These are phyloP conservation scores for Coemansia sp. DNA, from an alignment of 192 early-diverging fungal species.

Conservation along the genomic window DNA sequence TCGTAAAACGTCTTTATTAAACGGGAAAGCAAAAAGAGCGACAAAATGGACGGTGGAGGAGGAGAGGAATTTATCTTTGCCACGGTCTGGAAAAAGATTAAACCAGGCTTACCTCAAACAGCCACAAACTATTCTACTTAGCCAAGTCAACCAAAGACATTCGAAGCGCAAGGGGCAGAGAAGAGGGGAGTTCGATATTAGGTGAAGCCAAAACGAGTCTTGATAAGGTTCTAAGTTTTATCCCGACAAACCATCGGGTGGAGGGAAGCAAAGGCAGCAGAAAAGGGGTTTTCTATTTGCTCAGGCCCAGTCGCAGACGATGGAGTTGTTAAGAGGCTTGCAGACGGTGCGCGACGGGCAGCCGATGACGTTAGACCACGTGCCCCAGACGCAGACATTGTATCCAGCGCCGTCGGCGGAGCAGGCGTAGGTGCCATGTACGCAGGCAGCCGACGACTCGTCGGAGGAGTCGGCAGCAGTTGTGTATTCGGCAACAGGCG, in stretches of 20 bases:
- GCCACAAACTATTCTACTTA: too few species aligned
- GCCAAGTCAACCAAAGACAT: too few species aligned
- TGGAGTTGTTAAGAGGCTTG: slow-evolving; percentile 15
- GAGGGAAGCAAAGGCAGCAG: too few species aligned
- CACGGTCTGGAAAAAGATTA: too few species aligned
- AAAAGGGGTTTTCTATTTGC: too few species aligned
- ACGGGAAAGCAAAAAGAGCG: not conserved
- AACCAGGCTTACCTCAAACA: too few species aligned
- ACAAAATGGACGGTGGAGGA: not conserved
- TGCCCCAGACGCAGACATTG: slow-evolving; percentile 44
- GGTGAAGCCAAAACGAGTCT: too few species aligned
- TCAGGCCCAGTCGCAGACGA: slow-evolving; percentile 31
- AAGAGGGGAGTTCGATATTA: too few species aligned
- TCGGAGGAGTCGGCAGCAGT: slow-evolving; percentile 7
- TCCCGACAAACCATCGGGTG: too few species aligned
- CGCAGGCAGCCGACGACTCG: slow-evolving; percentile 13
- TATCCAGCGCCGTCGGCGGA: slow-evolving; percentile 20
- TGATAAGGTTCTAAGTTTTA: too few species aligned
- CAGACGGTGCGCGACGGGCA: slow-evolving; percentile 30
- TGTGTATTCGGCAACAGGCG: not conserved
- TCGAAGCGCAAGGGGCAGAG: too few species aligned
- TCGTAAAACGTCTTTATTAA: slow-evolving; percentile 6
- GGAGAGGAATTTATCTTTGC: too few species aligned
- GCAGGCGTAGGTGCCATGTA: slow-evolving; percentile 35
- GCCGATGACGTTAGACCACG: slow-evolving; percentile 14